These are phyloP conservation scores for Senecio squalidus DNA, from an alignment of 140 eudicot species.

Conservation along the genomic window DNA sequence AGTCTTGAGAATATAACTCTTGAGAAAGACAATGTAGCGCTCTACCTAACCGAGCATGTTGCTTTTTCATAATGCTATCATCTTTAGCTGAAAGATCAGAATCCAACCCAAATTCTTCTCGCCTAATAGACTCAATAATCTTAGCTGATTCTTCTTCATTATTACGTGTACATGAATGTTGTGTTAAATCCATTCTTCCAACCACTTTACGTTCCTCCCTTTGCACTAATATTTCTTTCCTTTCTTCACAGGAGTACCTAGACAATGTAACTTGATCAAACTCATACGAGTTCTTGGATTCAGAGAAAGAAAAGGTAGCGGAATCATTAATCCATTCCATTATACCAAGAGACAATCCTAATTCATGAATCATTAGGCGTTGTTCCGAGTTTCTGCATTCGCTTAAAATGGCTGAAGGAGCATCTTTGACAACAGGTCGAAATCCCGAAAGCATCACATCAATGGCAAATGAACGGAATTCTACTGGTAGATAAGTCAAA, in stretches of 20 bases:
- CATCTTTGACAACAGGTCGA: too few species aligned
- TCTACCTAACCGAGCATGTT: conserved; percentile 92
- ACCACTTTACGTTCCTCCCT: conserved; percentile 16
- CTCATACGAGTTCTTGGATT: conserved; percentile 13
- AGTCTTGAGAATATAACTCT: conserved; percentile 92
- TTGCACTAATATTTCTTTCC: conserved; percentile 21
- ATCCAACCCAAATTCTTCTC: conserved; percentile 89
- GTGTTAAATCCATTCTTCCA: conserved; percentile 3
- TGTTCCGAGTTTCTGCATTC: conserved; percentile 24
- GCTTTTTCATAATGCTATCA: conserved; percentile 64
- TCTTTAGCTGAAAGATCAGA: conserved; percentile 45
- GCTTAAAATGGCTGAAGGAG: too few species aligned
- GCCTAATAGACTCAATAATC: conserved; percentile 71
- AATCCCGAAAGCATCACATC: too few species aligned
- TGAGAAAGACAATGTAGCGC: conserved; percentile 94
- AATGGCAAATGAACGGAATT: conserved; percentile 30
- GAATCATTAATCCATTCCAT: conserved; percentile 81
- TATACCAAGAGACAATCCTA: conserved; percentile 76
- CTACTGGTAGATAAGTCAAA: conserved; percentile 63
- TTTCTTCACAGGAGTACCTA: conserved; percentile 16
- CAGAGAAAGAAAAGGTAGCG: conserved; percentile 31
- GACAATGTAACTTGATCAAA: conserved; percentile 9
- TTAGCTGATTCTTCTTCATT: conserved; percentile 30
- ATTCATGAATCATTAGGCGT: conserved; percentile 74
- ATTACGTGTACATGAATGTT: conserved; percentile 12